Percentiles rank a stretch among this genome's conserved stretches.
Conservation (phyloP, 2,329 filamentous ascomycete species). For the Polytolypa hystricis region DNA sequence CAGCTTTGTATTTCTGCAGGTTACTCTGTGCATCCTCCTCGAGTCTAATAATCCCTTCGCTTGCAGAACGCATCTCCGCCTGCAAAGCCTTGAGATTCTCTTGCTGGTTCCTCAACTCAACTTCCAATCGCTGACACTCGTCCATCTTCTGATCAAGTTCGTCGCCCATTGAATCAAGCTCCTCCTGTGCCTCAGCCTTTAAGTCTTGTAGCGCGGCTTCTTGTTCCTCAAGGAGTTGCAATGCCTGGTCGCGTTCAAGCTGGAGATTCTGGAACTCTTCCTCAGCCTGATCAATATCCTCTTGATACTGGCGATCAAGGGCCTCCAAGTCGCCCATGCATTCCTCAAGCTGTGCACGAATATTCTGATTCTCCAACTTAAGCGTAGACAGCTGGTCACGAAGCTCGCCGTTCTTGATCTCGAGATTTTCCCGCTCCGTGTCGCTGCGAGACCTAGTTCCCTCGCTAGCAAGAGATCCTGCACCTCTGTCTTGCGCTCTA, state of each 20-base stretch:
- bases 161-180: constrained; percentile 46
- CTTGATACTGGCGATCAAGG: constrained; percentile 61
- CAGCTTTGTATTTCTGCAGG: constrained; percentile 63
- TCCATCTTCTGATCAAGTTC: constrained; percentile 62
- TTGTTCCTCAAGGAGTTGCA: constrained; percentile 59
- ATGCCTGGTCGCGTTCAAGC: constrained; percentile 73
- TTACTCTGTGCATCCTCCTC: constrained; percentile 84
- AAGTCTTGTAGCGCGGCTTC: constrained; percentile 42
- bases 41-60: constrained; percentile 70
- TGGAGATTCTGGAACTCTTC: constrained; percentile 71
- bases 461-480: constrained; percentile 63
- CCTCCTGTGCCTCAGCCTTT: constrained; percentile 47
- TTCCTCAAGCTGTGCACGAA: constrained; percentile 70
- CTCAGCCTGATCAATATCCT: constrained; percentile 67
- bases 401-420: constrained; percentile 70
- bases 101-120: constrained; percentile 61
- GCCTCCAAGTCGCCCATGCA: constrained; percentile 70
- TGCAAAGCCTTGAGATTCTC: constrained; percentile 90
- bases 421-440: constrained; percentile 71
- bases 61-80: constrained; percentile 84
- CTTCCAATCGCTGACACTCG: constrained; percentile 58
- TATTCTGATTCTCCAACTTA: constrained; percentile 79
- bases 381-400: constrained; percentile 78
- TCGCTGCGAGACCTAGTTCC: constrained; percentile 58
- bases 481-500: constrained; percentile 61